These are phyloP conservation scores for Zelopaecilomyces penicillatus DNA, from an alignment of 2,329 filamentous ascomycete species.

Conservation along the genomic window DNA sequence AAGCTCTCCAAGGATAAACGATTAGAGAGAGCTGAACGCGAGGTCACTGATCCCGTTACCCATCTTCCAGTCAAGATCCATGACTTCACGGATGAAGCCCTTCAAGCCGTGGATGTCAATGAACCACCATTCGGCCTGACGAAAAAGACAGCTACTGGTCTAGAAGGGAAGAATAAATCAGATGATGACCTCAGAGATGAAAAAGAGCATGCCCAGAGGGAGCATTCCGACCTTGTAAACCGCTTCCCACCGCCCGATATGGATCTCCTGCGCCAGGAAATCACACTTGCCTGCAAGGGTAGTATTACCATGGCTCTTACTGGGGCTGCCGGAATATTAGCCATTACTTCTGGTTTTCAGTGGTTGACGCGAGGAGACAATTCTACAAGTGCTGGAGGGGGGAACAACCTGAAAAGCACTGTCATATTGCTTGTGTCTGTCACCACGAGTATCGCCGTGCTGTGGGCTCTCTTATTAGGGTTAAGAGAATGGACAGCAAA, in stretches of 20 bases:
- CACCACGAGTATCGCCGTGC: conserved; percentile 16
- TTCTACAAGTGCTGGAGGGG: neutral
- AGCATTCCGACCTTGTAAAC: conserved; percentile 32
- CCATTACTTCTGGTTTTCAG: conserved; percentile 17
- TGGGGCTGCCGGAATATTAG: conserved; percentile 24
- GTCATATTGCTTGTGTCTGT: conserved; percentile 19
- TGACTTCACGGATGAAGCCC: conserved; percentile 57
- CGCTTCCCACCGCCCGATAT: conserved; percentile 43
- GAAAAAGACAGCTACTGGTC: conserved; percentile 30
- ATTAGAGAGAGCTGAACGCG: conserved; percentile 39
- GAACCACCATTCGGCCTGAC: conserved; percentile 26
- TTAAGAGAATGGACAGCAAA: conserved; percentile 53
- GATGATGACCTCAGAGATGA: conserved; percentile 29
- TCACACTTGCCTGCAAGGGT: conserved; percentile 22
- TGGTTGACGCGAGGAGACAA: conserved; percentile 9
- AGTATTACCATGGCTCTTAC: conserved; percentile 29
- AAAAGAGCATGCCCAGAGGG: conserved; percentile 25
- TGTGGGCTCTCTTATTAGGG: conserved; percentile 31
- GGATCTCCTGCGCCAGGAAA: conserved; percentile 28
- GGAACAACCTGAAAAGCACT: conserved; percentile 14
- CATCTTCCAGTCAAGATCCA: conserved; percentile 61
- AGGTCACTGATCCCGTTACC: conserved; percentile 66
- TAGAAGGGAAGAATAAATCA: conserved; percentile 30
- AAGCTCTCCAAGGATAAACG: conserved; percentile 39
- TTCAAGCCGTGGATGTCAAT: conserved; percentile 30